A percentile compares a stretch with the other conserved stretches of the same genome.
phyloP scores from a whole-genome alignment of 768 basidiomycete genomes.

The Agaricus subrufescens region DNA sequence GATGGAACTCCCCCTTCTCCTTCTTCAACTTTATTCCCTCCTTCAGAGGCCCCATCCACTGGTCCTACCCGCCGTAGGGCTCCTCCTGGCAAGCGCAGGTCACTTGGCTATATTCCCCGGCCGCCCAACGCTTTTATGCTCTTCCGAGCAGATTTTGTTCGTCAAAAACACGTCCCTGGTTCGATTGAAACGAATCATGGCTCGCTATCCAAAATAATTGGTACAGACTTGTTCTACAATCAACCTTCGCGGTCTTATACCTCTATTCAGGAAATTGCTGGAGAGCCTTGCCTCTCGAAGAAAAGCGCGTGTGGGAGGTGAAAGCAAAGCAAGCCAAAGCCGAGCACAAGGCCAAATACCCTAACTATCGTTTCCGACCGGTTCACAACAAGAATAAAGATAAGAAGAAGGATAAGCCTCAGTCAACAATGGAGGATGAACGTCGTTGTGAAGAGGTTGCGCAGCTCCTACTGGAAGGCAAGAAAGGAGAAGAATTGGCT shows the following conservation, averaged over 20 bases:
- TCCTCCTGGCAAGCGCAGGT: constrained; percentile 58
- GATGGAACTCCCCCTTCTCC: constrained; percentile 11
- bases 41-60: constrained; percentile 12
- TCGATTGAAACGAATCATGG: constrained; percentile 76
- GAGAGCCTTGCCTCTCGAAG: constrained; percentile 64
- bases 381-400: constrained; percentile 50
- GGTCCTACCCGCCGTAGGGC: constrained; percentile 18
- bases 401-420: constrained; percentile 30
- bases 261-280: constrained; percentile 58
- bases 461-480: constrained; percentile 58
- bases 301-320: constrained; percentile 70
- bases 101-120: constrained; percentile 66
- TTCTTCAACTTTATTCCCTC: constrained; percentile 17
- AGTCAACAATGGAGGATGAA: constrained; percentile 47
- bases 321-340: constrained; percentile 72
- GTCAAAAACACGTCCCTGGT: constrained; percentile 74
- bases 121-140: constrained; percentile 87
- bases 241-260: constrained; percentile 12
- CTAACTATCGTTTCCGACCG: constrained; percentile 57
- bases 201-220: constrained; percentile 68
- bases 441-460: constrained; percentile 68
- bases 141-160: constrained; percentile 78
- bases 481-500: constrained; percentile 66
- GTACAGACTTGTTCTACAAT: constrained; percentile 30
- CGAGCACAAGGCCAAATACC: constrained; percentile 63